Conservation (phyloP, 345 rosid genomes). For the Eucalyptus erythrocorys region DNA sequence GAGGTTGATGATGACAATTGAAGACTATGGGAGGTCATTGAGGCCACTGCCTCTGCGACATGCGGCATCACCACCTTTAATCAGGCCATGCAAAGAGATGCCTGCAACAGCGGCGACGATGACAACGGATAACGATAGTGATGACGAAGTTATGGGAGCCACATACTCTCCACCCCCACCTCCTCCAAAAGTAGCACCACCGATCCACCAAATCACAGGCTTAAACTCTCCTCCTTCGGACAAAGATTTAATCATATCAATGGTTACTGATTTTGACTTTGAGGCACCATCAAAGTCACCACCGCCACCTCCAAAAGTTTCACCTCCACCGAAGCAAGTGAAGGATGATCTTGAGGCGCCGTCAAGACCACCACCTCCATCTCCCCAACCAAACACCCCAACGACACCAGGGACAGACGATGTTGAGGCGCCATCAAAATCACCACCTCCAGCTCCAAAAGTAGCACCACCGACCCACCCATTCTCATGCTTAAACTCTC, state of each 20-base stretch:
- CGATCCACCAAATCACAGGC: background rate
- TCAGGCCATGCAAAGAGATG: background rate
- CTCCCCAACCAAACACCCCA: background rate
- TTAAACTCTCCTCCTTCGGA: background rate
- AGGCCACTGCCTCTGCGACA: background rate
- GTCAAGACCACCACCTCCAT: background rate
- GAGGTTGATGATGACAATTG: background rate
- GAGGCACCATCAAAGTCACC: background rate
- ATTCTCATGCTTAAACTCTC: background rate
- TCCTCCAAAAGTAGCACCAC: background rate
- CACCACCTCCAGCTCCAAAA: background rate
- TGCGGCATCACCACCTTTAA: background rate
- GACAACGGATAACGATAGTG: background rate
- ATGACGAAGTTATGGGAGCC: background rate
- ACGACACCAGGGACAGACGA: background rate
- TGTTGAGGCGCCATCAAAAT: background rate
- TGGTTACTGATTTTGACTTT: background rate
- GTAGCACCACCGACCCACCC: background rate
- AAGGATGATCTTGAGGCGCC: background rate
- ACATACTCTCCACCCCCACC: background rate
- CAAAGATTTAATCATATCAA: background rate
- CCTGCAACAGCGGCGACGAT: background rate
- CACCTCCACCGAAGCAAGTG: background rate
- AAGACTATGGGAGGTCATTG: background rate
- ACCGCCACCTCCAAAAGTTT: background rate